Evolutionary conservation across 2,329 filamentous ascomycete genomes (phyloP), one percentile per base, ranked within the genome.

Genomic region (Fusarium sp.): DNA sequence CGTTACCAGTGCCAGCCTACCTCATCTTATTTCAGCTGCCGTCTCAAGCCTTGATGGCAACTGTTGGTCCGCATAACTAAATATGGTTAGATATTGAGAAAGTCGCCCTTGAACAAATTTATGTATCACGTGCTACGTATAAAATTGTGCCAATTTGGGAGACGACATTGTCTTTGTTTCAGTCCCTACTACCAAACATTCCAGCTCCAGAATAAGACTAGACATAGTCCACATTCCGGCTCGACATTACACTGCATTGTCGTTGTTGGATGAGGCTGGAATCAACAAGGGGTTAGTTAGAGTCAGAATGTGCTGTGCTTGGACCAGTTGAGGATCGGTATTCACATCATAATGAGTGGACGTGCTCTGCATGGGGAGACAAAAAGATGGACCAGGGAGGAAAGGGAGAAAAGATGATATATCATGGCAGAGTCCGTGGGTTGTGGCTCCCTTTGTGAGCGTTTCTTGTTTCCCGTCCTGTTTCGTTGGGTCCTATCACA

Each of bases 81-180:
- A 52, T 65, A 24, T 24, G 50, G 41, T 44, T 54, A 58, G 52
- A 38, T 54, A 18, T 63, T 52, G 34, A 66, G 56, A 34, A 30
- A 24, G n/a, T 14, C 30, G 24, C n/a, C 38, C 38, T 47, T 34
- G 51, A 47, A 20, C 56, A 30, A 51, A 52, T 41, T 69, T 74
- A 42, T n/a, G 34, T 50, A 76, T 80, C 77, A 80, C 78, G 76
- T 79, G 77, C 70, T 36, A n/a, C 39, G 56, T 28, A 67, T 67
- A 45, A 22, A 48, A 57, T 48, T 72, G 62, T 73, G 65, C 70
- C 72, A 72, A 75, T 77, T 78, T 77, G 74, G 68, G 76, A 59
- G 71, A 66, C 66, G 67, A 70, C 70, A 77, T 81, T 79, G 79
- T 78, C 79, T 79, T 81, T 83, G 82, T 83, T 81, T 83, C 81